A percentile compares a stretch with the other conserved stretches of the same genome.
Evolutionary conservation across 768 basidiomycete genomes (phyloP).

Genomic region (Leccinum olivaceopallidum): DNA sequence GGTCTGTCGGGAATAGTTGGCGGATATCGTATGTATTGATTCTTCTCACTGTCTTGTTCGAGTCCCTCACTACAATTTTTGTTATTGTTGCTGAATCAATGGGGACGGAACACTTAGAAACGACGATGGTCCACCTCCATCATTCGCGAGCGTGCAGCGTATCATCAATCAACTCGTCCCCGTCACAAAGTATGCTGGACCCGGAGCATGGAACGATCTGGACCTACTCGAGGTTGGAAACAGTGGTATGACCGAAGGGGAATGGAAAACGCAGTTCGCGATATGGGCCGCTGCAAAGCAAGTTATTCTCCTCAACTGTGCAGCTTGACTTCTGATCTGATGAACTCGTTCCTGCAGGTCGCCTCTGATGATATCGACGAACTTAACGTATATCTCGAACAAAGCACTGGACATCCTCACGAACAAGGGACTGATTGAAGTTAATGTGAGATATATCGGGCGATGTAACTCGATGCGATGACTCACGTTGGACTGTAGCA

Average conservation of each 20-base stretch:
- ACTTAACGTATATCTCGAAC: slow-evolving; percentile 1
- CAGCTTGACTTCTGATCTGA: neutral
- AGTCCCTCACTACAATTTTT: neutral
- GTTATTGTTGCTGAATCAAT: neutral
- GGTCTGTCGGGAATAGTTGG: slow-evolving; percentile 50
- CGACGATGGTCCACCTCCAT: slow-evolving; percentile 13
- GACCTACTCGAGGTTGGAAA: slow-evolving; percentile 58
- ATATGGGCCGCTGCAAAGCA: slow-evolving; percentile 18
- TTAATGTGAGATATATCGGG: slow-evolving; percentile 5
- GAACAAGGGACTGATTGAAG: slow-evolving; percentile 8
- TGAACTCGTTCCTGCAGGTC: slow-evolving; percentile 2
- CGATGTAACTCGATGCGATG: neutral
- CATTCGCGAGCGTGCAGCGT: slow-evolving; percentile 14
- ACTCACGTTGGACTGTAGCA: slow-evolving; percentile 8
- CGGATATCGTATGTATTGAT: slow-evolving; percentile 41
- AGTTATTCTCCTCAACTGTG: neutral
- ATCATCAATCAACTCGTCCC: slow-evolving; percentile 37
- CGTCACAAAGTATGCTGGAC: slow-evolving; percentile 48
- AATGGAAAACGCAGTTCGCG: slow-evolving; percentile 14
- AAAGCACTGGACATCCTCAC: slow-evolving; percentile 6
- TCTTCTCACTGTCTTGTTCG: neutral
- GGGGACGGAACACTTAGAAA: neutral
- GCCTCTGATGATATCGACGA: slow-evolving; percentile 14
- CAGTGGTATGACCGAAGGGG: slow-evolving; percentile 35
- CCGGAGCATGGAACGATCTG: slow-evolving; percentile 50